Percentiles rank a stretch among this genome's conserved stretches.
Evolutionary conservation across 805 yeast genomes (phyloP).

Genomic region (Torulaspora gathmanii): DNA sequence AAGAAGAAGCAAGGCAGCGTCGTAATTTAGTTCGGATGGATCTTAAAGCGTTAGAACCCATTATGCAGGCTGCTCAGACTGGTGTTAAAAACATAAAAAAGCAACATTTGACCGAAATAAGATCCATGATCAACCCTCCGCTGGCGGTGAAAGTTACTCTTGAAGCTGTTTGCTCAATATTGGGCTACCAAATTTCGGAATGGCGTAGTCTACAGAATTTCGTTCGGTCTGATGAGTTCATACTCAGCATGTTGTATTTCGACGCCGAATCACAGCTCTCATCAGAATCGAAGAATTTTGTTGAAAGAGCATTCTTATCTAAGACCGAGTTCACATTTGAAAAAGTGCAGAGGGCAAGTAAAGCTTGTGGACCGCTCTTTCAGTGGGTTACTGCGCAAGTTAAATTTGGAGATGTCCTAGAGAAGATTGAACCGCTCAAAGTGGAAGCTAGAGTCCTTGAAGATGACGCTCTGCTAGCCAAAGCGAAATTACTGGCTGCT

Average conservation of each 20-base stretch:
- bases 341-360: conserved; percentile 80
- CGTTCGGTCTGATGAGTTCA: conserved; percentile 84
- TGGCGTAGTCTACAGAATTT: conserved; percentile 84
- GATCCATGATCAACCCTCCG: conserved; percentile 90
- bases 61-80: conserved; percentile 73
- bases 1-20: conserved; percentile 52
- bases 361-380: conserved; percentile 88
- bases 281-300: conserved; percentile 45
- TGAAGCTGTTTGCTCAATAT: conserved; percentile 80
- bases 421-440: conserved; percentile 67
- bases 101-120: conserved; percentile 81
- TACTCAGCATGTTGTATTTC: conserved; percentile 71
- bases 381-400: conserved; percentile 90
- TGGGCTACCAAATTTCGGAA: conserved; percentile 58
- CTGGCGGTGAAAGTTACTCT: conserved; percentile 75
- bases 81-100: conserved; percentile 93
- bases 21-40: conserved; percentile 54
- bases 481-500: conserved; percentile 67
- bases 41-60: conserved; percentile 76
- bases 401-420: conserved; percentile 65
- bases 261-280: conserved; percentile 58
- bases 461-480: conserved; percentile 53
- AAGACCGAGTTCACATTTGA: conserved; percentile 64
- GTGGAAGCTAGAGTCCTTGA: conserved; percentile 61
- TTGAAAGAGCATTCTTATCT: conserved; percentile 58